These are phyloP conservation scores for Malus hybrid DNA, from an alignment of 331 rosid genomes.

Conservation along the genomic window DNA sequence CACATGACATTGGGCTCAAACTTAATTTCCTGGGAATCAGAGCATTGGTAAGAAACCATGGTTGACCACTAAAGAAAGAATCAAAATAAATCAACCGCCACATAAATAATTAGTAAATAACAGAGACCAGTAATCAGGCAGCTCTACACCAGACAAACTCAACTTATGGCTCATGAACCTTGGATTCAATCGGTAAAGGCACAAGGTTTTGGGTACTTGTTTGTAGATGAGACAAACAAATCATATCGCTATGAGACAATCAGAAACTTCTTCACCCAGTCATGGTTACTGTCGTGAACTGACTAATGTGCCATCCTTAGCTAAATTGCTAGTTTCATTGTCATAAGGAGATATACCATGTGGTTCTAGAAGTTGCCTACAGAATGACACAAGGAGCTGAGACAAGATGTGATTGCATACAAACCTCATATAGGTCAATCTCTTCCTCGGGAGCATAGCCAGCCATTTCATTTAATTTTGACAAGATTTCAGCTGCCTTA, in stretches of 20 bases:
- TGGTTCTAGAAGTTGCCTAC: background rate
- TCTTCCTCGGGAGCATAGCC: constrained; percentile 75
- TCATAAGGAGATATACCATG: background rate
- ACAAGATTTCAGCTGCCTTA: constrained; percentile 57
- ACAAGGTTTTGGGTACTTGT: background rate
- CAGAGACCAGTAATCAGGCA: background rate
- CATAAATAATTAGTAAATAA: background rate
- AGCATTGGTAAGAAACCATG: constrained; percentile 5
- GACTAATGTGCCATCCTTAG: background rate
- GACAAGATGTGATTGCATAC: constrained; percentile 8
- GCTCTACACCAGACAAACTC: background rate
- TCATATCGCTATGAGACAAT: background rate
- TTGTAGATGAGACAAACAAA: background rate
- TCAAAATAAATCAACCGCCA: background rate
- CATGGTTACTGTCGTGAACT: background rate
- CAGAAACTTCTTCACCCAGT: background rate
- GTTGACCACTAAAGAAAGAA: background rate
- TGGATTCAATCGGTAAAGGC: background rate
- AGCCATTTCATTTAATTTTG: constrained; percentile 71
- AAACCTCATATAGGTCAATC: constrained; percentile 77
- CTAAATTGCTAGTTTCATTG: background rate
- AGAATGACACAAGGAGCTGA: background rate
- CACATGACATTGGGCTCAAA: constrained; percentile 90
- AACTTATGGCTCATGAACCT: background rate
- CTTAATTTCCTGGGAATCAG: constrained; percentile 68